phyloP scores from a whole-genome alignment of 768 basidiomycete genomes.

The Paxillus rubicundulus region DNA sequence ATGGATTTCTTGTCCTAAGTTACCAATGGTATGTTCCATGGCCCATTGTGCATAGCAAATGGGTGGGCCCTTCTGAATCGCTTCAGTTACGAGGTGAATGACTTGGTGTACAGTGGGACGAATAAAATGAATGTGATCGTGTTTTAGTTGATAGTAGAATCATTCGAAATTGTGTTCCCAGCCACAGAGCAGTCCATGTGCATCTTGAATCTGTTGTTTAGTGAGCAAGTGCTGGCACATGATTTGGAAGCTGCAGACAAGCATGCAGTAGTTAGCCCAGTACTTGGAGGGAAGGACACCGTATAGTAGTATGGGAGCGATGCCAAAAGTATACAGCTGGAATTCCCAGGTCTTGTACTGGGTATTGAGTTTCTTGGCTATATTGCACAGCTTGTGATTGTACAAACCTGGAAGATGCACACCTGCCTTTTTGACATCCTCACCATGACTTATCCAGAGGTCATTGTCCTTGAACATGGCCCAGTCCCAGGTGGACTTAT shows the following conservation, averaged over 20 bases:
- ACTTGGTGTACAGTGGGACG: no score
- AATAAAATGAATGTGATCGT: conserved; percentile 30
- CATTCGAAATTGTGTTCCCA: conserved; percentile 29
- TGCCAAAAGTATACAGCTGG: conserved; percentile 14
- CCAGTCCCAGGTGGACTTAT: conserved; percentile 30
- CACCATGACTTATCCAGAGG: conserved; percentile 18
- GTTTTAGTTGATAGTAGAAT: conserved; percentile 24
- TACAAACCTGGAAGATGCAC: conserved; percentile 13
- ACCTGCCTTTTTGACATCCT: conserved; percentile 12
- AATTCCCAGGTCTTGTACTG: no score
- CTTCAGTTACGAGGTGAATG: no score
- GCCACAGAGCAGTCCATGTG: conserved; percentile 8
- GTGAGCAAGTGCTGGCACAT: conserved; percentile 18
- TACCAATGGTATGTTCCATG: conserved; percentile 29
- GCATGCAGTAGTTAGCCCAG: no score
- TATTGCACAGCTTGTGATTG: conserved; percentile 18
- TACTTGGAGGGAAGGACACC: conserved; percentile 12
- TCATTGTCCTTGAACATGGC: conserved; percentile 7
- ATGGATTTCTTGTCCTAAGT: conserved; percentile 27
- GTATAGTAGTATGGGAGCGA: conserved; percentile 16
- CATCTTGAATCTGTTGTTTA: conserved; percentile 3
- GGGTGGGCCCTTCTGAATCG: no score
- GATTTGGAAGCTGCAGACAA: conserved; percentile 12
- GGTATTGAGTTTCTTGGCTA: conserved; percentile 15
- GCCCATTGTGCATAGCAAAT: conserved; percentile 29